Evolutionary conservation across 2,329 filamentous ascomycete genomes (phyloP), one percentile per base, ranked within the genome.

Genomic region (Laburnicola sp.): DNA sequence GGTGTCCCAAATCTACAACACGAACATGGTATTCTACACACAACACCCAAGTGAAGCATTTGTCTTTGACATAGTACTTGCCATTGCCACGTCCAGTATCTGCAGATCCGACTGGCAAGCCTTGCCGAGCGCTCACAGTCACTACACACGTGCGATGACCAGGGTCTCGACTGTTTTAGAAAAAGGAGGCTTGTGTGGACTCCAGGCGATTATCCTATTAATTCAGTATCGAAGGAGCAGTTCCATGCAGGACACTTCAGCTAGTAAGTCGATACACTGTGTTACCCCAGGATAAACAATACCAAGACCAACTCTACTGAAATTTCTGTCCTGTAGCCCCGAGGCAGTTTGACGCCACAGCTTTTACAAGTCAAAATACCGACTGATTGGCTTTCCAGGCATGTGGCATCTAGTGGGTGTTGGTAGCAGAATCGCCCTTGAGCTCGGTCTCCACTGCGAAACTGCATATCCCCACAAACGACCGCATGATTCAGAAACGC

Each of bases 401-500:
- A 70, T 78, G 26, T 78, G 76, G 75, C 75, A 78, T 53, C 65
- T 77, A 2, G 74, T 78, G 9, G 74, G 75, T 0, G 70, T 76
- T 6, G 74, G 75, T 1, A 73, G 73, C 0, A 64, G 74, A 5
- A 75, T 74, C 27, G 74, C 74, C 56, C 75, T 91, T 26, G 88
- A 91, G 69, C 77, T 77, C 40, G 75, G 75, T 0, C 53, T 78
- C 0, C 75, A 78, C 50, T 67, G 73, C 26, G 72, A 74, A 10
- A 62, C 72, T 1, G 66, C 65, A 0, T 77, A 76, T 47, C 49
- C 58, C n/a, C n/a, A 32, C 7, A 6, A 32, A 32, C 6, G 30
- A 32, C 6, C 30, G 30, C 7, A 32, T 7, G 11, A 7, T 7
- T 6, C 6, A 11, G 30, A 32, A 32, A 32, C 11, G 30, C 30